Conservation (phyloP, 495 filamentous ascomycete species). For the Talaromyces borbonicus region DNA sequence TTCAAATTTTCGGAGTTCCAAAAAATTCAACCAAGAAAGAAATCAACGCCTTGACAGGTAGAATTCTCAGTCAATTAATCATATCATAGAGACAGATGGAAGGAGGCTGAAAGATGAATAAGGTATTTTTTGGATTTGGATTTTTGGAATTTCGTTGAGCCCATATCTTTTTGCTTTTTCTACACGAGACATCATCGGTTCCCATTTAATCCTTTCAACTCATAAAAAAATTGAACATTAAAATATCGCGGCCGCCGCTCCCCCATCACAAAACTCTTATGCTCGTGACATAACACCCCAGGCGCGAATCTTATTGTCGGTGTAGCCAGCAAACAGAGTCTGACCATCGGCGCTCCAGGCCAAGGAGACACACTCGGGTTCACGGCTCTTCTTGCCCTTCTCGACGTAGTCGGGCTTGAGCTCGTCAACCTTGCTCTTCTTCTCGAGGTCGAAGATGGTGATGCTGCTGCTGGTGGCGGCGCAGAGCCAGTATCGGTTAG, state of each 20-base stretch:
- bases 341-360: conserved; percentile 98
- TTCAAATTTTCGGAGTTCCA: too few relatives aligned
- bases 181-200: neutral
- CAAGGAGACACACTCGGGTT: conserved; percentile 94
- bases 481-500: conserved; percentile 99
- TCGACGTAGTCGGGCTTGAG: conserved; percentile 96
- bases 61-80: conserved; percentile 6
- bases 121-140: conserved; percentile 5
- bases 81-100: conserved; percentile 8
- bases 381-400: conserved; percentile 96
- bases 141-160: conserved; percentile 1
- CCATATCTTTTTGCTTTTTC: neutral
- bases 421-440: conserved; percentile 99
- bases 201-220: neutral
- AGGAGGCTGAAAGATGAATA: too few relatives aligned
- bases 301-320: conserved; percentile 97
- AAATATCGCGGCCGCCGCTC: too few relatives aligned
- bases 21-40: too few relatives aligned
- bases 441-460: conserved; percentile 99
- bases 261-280: conserved; percentile 17
- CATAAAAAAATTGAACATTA: neutral
- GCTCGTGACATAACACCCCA: conserved; percentile 89
- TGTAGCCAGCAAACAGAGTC: conserved; percentile 99
- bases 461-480: conserved; percentile 92
- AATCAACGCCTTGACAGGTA: too few relatives aligned